Evolutionary conservation across 768 basidiomycete genomes (phyloP).

Genomic region (Boletellus ananiceps): DNA sequence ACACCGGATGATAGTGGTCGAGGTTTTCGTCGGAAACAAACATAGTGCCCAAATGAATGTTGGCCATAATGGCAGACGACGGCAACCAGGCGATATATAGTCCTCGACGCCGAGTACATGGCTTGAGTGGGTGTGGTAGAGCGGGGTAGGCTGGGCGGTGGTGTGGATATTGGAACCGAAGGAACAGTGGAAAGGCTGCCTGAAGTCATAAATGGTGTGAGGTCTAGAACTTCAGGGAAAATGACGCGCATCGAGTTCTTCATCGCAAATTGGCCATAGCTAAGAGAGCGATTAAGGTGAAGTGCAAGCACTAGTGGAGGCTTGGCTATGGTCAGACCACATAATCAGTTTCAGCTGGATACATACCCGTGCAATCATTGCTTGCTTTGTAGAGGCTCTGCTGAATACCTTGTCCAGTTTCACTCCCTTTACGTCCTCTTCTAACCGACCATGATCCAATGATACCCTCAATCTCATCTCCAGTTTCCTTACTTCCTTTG

Average conservation of each 20-base stretch:
- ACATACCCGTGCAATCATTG: slow-evolving; percentile 82
- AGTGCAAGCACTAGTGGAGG: slow-evolving; percentile 84
- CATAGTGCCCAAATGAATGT: slow-evolving; percentile 92
- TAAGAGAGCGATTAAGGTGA: slow-evolving; percentile 89
- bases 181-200: slow-evolving; percentile 70
- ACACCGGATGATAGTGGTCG: slow-evolving; percentile 37
- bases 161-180: slow-evolving; percentile 64
- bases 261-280: slow-evolving; percentile 66
- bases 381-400: slow-evolving; percentile 77
- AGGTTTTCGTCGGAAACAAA: slow-evolving; percentile 86
- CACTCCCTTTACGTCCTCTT: slow-evolving; percentile 80
- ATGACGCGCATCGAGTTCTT: slow-evolving; percentile 81
- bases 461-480: slow-evolving; percentile 56
- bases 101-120: slow-evolving; percentile 48
- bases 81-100: slow-evolving; percentile 80
- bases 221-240: slow-evolving; percentile 86
- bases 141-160: slow-evolving; percentile 44
- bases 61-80: slow-evolving; percentile 92
- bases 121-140: slow-evolving; percentile 56
- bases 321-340: slow-evolving; percentile 35
- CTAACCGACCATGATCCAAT: slow-evolving; percentile 70
- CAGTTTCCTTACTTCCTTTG: slow-evolving; percentile 66
- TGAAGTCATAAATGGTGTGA: slow-evolving; percentile 84
- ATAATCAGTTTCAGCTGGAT: background rate
- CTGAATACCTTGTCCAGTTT: slow-evolving; percentile 74